Evolutionary conservation across 352 stramenopile species (phyloP).

Genomic region (Phytopythium delawarense): DNA sequence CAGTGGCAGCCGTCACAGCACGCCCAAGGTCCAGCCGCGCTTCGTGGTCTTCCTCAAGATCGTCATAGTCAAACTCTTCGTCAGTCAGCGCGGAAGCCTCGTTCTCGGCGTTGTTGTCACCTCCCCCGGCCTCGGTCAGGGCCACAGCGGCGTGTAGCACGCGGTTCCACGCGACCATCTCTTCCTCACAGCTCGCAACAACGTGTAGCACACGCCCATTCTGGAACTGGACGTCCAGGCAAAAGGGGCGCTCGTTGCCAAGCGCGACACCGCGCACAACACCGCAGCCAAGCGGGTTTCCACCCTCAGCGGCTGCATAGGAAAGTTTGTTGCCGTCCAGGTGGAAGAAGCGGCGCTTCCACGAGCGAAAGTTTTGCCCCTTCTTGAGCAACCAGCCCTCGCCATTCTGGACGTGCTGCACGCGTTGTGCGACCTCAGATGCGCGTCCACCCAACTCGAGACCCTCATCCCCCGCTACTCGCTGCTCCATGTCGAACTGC

Average conservation of each 20-base stretch:
- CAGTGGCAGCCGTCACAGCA: constrained; percentile 30
- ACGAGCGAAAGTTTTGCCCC: constrained; percentile 60
- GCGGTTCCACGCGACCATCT: constrained; percentile 62
- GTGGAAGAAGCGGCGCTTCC: constrained; percentile 62
- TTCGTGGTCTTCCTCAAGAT: constrained; percentile 34
- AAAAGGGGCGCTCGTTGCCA: constrained; percentile 63
- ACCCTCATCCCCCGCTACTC: constrained; percentile 17
- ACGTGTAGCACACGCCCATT: constrained; percentile 64
- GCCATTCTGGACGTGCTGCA: constrained; percentile 15
- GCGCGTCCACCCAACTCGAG: constrained; percentile 17
- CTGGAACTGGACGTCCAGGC: constrained; percentile 55
- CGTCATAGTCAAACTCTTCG: constrained; percentile 49
- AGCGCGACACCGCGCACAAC: constrained; percentile 50
- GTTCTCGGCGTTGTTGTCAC: constrained; percentile 20
- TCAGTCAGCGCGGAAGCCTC: background rate
- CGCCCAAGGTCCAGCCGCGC: constrained; percentile 25
- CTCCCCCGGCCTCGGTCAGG: constrained; percentile 15
- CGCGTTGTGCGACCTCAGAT: constrained; percentile 9
- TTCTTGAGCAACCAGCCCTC: constrained; percentile 56
- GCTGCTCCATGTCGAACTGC: constrained; percentile 16
- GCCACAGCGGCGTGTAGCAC: constrained; percentile 39
- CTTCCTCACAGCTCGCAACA: constrained; percentile 40
- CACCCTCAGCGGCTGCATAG: constrained; percentile 39
- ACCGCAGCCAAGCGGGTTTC: constrained; percentile 37
- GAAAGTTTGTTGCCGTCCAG: constrained; percentile 54